Percentiles rank a stretch among this genome's conserved stretches.
Evolutionary conservation across 345 rosid genomes (phyloP).

Genomic region (Eucalyptus lansdowneana): DNA sequence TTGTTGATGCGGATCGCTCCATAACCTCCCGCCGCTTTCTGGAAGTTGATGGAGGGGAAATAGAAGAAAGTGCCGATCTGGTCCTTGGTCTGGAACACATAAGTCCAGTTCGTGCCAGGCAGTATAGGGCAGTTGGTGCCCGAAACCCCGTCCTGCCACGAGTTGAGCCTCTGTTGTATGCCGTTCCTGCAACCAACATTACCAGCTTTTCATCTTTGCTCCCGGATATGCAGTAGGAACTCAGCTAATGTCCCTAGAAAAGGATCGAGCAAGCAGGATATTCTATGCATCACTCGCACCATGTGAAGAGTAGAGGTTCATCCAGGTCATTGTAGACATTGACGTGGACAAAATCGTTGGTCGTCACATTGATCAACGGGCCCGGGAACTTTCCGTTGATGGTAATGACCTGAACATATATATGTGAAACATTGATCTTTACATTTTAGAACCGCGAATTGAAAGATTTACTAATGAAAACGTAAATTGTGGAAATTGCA

Average conservation of each 20-base stretch:
- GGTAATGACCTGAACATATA: slow-evolving; percentile 24
- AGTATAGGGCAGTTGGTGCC: slow-evolving; percentile 63
- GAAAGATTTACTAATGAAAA: not conserved
- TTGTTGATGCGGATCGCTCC: slow-evolving; percentile 40
- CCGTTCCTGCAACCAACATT: slow-evolving; percentile 26
- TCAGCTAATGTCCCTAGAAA: not conserved
- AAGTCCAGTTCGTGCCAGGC: slow-evolving; percentile 44
- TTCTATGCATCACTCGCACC: slow-evolving; percentile 6
- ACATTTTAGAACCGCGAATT: not conserved
- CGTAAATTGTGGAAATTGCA: not conserved
- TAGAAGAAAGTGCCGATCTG: slow-evolving; percentile 49
- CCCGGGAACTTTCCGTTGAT: slow-evolving; percentile 65
- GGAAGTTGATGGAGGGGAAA: slow-evolving; percentile 46
- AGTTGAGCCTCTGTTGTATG: slow-evolving; percentile 43
- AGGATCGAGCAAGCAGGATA: not conserved
- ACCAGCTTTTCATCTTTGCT: not conserved
- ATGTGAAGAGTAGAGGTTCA: slow-evolving; percentile 61
- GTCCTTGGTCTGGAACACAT: slow-evolving; percentile 41
- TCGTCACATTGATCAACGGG: slow-evolving; percentile 45
- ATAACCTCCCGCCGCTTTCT: slow-evolving; percentile 44
- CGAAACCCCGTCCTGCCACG: slow-evolving; percentile 57
- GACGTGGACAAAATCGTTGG: slow-evolving; percentile 28
- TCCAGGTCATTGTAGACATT: slow-evolving; percentile 42
- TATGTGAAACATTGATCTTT: not conserved
- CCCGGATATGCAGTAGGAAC: not conserved